Percentiles rank a stretch among this genome's conserved stretches.
phyloP scores from a whole-genome alignment of 108 stramenopile genomes.

The Nitzschia putrida region DNA sequence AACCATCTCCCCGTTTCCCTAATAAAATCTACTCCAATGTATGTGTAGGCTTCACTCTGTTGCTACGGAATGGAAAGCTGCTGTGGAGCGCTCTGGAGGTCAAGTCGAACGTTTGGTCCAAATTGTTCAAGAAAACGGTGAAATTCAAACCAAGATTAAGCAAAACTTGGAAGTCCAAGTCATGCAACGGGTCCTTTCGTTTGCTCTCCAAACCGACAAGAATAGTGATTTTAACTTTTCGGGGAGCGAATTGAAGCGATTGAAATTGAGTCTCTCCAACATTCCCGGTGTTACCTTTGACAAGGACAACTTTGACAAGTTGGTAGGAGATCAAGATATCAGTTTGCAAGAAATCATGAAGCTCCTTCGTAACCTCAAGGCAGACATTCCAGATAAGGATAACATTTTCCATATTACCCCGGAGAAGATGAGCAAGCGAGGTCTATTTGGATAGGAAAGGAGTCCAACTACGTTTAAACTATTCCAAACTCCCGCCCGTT shows the following conservation, averaged over 20 bases:
- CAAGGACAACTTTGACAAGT: conserved; percentile 23
- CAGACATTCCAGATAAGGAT: conserved; percentile 31
- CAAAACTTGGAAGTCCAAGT: conserved; percentile 31
- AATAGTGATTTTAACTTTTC: conserved; percentile 28
- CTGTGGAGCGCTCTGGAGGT: conserved; percentile 7
- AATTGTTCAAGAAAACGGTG: conserved; percentile 26
- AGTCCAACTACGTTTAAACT: too few species aligned
- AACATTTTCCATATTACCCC: conserved; percentile 44
- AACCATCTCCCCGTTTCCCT: too few species aligned
- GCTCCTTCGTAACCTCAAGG: conserved; percentile 41
- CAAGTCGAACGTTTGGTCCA: conserved; percentile 33
- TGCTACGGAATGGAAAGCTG: background rate
- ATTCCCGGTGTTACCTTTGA: conserved; percentile 35
- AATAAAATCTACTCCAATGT: too few species aligned
- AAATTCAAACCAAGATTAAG: conserved; percentile 31
- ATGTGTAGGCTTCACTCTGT: conserved; percentile 11
- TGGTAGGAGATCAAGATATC: conserved; percentile 6
- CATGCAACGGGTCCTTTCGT: conserved; percentile 28
- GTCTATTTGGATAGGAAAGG: conserved; percentile 2
- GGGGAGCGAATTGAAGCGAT: conserved; percentile 20
- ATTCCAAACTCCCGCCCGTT: too few species aligned
- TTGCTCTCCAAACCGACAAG: conserved; percentile 16
- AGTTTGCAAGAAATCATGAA: conserved; percentile 32
- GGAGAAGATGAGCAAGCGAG: conserved; percentile 4
- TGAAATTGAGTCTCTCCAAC: conserved; percentile 20